Evolutionary conservation across 2,329 filamentous ascomycete species (phyloP).

Genomic region (Ramularia endophylla): DNA sequence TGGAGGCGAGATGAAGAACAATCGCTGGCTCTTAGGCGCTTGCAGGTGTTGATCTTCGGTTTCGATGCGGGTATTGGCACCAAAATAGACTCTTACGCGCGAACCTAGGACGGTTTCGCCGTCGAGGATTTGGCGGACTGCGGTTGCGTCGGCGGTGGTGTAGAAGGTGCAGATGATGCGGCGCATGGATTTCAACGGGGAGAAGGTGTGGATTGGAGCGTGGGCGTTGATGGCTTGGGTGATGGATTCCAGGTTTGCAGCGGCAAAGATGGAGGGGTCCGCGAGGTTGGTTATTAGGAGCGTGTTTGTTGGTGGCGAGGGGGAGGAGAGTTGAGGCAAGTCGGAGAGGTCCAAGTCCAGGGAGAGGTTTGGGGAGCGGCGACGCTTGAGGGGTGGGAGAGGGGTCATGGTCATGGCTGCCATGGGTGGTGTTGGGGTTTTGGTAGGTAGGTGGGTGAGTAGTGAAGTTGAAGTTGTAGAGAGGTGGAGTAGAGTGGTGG

Average conservation of each 20-base stretch:
- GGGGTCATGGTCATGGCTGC: constrained; percentile 15
- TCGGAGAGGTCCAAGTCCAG: constrained; percentile 73
- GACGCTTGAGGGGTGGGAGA: constrained; percentile 16
- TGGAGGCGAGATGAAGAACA: constrained; percentile 62
- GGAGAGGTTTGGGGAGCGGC: constrained; percentile 49
- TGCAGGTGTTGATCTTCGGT: constrained; percentile 42
- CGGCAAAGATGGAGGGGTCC: constrained; percentile 65
- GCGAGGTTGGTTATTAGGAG: constrained; percentile 77
- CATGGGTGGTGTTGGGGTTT: constrained; percentile 4
- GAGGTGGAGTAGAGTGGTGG: background rate
- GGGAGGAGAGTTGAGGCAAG: constrained; percentile 62
- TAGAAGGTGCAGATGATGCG: constrained; percentile 77
- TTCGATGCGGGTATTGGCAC: constrained; percentile 45
- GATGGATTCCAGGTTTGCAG: constrained; percentile 67
- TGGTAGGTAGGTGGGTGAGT: background rate
- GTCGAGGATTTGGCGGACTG: constrained; percentile 67
- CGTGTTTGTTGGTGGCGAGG: constrained; percentile 75
- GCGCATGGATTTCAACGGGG: constrained; percentile 74
- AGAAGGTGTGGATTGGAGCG: constrained; percentile 70
- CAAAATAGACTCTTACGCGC: constrained; percentile 60
- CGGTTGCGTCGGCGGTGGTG: constrained; percentile 61
- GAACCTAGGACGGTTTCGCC: constrained; percentile 67
- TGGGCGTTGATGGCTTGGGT: constrained; percentile 63
- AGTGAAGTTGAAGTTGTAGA: background rate
- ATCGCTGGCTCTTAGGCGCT: constrained; percentile 53